Percentiles rank a stretch among this genome's conserved stretches.
Conservation (phyloP, 129 eudicot species). For the Lactuca sativa region DNA sequence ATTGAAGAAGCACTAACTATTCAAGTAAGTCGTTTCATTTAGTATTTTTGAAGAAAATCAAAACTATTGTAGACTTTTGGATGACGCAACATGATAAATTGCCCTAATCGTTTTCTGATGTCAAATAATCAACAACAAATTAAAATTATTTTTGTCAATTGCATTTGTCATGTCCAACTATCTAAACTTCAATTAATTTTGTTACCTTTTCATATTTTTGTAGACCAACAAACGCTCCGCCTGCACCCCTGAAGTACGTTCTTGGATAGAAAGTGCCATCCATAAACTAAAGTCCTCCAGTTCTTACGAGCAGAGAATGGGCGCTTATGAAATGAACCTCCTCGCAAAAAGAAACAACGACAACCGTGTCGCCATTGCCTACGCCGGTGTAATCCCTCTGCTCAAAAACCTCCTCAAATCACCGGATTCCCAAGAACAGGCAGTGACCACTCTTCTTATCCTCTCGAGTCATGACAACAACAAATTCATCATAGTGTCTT, state of each 20-base stretch:
- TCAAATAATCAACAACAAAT: no score
- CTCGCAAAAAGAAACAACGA: conserved; percentile 91
- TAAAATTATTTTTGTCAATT: no score
- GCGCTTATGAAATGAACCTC: conserved; percentile 89
- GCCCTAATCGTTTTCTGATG: no score
- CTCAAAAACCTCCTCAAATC: conserved; percentile 64
- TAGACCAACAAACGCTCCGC: conserved; percentile 36
- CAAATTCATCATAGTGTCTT: conserved; percentile 69
- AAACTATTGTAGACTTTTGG: no score
- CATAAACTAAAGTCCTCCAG: conserved; percentile 54
- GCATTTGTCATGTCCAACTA: no score
- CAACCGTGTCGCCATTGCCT: conserved; percentile 89
- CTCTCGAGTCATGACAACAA: conserved; percentile 86
- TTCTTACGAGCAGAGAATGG: conserved; percentile 75
- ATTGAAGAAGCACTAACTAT: no score
- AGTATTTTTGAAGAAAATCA: no score
- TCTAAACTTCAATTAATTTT: no score
- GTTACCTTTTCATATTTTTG: no score
- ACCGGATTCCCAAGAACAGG: conserved; percentile 90
- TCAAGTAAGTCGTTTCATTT: no score
- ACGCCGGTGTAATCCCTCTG: conserved; percentile 89
- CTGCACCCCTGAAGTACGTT: conserved; percentile 73
- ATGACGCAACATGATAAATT: no score
- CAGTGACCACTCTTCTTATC: conserved; percentile 90
- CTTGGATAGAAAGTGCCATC: conserved; percentile 65